These are phyloP conservation scores for Penicillium paneum DNA, from an alignment of 2,329 filamentous ascomycete genomes.

Conservation along the genomic window DNA sequence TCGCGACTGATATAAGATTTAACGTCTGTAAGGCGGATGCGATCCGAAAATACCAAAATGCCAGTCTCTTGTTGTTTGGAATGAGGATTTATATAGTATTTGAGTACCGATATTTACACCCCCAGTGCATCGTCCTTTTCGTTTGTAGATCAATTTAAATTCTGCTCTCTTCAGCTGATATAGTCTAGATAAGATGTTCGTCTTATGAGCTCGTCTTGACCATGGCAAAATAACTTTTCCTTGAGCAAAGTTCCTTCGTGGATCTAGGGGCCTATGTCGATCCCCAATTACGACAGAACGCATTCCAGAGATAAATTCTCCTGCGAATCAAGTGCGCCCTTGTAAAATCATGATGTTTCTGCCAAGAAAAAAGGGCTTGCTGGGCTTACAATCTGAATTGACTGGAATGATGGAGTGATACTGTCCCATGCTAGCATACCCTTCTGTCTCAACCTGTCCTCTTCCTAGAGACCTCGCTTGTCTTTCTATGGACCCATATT, in stretches of 20 bases:
- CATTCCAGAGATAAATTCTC: constrained; percentile 16
- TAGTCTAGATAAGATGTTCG: accelerated
- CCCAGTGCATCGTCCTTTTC: neutral
- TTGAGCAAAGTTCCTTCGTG: neutral
- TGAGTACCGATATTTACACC: constrained; percentile 9
- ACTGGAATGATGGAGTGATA: constrained; percentile 14
- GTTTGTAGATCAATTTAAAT: neutral
- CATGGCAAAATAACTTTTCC: neutral
- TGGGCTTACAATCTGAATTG: too few relatives aligned
- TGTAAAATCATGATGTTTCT: constrained; percentile 16
- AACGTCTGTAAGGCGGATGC: neutral
- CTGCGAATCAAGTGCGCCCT: neutral
- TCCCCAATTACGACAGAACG: constrained; percentile 8
- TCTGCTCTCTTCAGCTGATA: neutral
- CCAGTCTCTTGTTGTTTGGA: constrained; percentile 11
- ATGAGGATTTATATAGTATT: constrained; percentile 7
- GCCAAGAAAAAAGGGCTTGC: neutral
- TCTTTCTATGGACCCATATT: too few relatives aligned
- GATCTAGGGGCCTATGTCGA: constrained; percentile 17
- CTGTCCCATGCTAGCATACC: neutral
- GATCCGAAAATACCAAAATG: constrained; percentile 6
- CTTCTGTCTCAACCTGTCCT: neutral
- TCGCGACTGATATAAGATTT: neutral
- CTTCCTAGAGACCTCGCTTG: too few relatives aligned
- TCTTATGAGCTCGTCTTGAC: neutral